Percentiles rank a stretch among this genome's conserved stretches.
Evolutionary conservation across 2,329 filamentous ascomycete species (phyloP).

Genomic region (Aschersonia sp.): DNA sequence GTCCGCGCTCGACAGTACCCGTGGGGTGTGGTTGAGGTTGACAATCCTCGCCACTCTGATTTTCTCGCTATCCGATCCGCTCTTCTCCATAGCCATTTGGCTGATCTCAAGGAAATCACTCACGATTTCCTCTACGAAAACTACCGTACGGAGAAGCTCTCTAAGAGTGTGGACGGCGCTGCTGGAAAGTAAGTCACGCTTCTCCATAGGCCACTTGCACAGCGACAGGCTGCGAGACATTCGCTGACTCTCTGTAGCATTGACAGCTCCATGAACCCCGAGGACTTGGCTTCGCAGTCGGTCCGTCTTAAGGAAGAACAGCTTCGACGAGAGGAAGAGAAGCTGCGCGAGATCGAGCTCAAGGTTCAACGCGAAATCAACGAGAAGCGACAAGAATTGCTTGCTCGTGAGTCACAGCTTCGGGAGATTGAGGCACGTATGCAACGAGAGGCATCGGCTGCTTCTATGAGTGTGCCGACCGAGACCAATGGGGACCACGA

Average conservation of each 20-base stretch:
- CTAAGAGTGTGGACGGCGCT: conserved; percentile 94
- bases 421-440: conserved; percentile 98
- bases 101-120: conserved; percentile 97
- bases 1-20: conserved; percentile 95
- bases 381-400: conserved; percentile 96
- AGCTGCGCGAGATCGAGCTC: conserved; percentile 96
- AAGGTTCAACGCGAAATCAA: conserved; percentile 99
- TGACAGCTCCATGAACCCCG: conserved; percentile 78
- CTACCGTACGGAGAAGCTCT: conserved; percentile 99
- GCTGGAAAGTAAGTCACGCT: conserved; percentile 59
- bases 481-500: conserved; percentile 43
- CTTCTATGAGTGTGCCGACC: conserved; percentile 18
- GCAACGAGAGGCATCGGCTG: conserved; percentile 60
- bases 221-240: neutral
- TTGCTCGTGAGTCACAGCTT: conserved; percentile 95
- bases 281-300: conserved; percentile 91
- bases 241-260: conserved; percentile 35
- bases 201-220: neutral
- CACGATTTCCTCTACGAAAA: conserved; percentile 99
- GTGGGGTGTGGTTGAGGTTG: conserved; percentile 97
- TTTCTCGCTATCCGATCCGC: conserved; percentile 96
- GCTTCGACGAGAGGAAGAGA: conserved; percentile 97
- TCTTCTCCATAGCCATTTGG: conserved; percentile 91
- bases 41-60: conserved; percentile 97
- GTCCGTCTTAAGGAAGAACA: conserved; percentile 99